phyloP scores from a whole-genome alignment of 176 grass and related monocot species.

The Carex kokanica region DNA sequence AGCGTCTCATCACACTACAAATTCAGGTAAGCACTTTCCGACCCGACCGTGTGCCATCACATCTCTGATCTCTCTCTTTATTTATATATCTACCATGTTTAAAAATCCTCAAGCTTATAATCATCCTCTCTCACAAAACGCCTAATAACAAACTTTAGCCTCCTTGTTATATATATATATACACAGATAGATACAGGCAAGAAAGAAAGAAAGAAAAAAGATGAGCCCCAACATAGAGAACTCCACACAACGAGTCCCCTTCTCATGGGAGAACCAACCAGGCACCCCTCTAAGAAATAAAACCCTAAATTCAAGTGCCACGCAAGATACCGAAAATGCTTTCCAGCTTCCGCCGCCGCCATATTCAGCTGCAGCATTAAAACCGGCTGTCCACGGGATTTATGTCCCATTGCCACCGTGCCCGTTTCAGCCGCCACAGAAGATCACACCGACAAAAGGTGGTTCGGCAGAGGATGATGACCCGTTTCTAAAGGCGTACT shows the following conservation, averaged over 20 bases:
- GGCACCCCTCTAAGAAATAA: constrained; percentile 26
- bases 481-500: constrained; percentile 41
- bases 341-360: constrained; percentile 13
- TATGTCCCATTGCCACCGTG: constrained; percentile 39
- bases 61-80: not conserved
- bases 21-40: not conserved
- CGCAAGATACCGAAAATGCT: not conserved
- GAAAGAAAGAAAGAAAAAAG: not conserved
- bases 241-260: constrained; percentile 24
- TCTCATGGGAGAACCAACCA: constrained; percentile 50
- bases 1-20: not conserved
- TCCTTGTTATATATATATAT: not conserved
- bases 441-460: constrained; percentile 4
- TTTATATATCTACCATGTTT: constrained; percentile 8
- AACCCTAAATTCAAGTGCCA: not conserved
- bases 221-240: constrained; percentile 28
- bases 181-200: not conserved
- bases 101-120: not conserved
- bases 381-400: constrained; percentile 8
- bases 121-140: constrained; percentile 1
- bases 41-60: too few relatives aligned
- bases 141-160: not conserved
- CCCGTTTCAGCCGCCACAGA: constrained; percentile 24
- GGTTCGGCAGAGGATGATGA: constrained; percentile 23
- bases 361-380: not conserved